Percentiles rank a stretch among this genome's conserved stretches.
These are phyloP conservation scores for Pelagophyceae sp. DNA, from an alignment of 352 stramenopile species.

Conservation along the genomic window DNA sequence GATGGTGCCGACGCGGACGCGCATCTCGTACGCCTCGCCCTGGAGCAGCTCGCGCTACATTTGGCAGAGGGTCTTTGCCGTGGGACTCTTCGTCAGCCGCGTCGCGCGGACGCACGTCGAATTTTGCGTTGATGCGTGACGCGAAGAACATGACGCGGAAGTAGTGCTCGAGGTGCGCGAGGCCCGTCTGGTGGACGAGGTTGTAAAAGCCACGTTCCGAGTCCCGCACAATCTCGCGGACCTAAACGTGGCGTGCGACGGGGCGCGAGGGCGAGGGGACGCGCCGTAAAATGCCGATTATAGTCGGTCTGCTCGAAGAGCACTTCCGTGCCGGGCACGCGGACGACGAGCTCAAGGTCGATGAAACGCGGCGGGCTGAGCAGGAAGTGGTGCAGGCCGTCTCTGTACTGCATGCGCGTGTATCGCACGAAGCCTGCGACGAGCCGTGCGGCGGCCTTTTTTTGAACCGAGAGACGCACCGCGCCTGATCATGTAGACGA, in stretches of 20 bases:
- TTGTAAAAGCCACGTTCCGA: constrained; percentile 22
- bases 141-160: constrained; percentile 18
- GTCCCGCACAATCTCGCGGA: constrained; percentile 14
- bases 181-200: constrained; percentile 6
- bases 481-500: constrained; percentile 11
- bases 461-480: no score
- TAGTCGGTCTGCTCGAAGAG: constrained; percentile 11
- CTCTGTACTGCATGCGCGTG: constrained; percentile 7
- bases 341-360: not conserved
- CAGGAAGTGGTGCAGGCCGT: constrained; percentile 8
- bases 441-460: no score
- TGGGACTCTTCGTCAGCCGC: no score
- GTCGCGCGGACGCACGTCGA: no score
- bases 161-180: constrained; percentile 18
- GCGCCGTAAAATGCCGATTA: constrained; percentile 18
- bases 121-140: not conserved
- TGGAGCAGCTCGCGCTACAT: constrained; percentile 13
- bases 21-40: constrained; percentile 16
- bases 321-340: not conserved
- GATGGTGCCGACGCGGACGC: not conserved
- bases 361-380: not conserved
- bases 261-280: no score
- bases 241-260: no score
- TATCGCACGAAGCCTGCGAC: constrained; percentile 6
- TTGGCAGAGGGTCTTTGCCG: no score